A percentile compares a stretch with the other conserved stretches of the same genome.
These are phyloP conservation scores for Salix suchowensis DNA, from an alignment of 345 rosid genomes.

Conservation along the genomic window DNA sequence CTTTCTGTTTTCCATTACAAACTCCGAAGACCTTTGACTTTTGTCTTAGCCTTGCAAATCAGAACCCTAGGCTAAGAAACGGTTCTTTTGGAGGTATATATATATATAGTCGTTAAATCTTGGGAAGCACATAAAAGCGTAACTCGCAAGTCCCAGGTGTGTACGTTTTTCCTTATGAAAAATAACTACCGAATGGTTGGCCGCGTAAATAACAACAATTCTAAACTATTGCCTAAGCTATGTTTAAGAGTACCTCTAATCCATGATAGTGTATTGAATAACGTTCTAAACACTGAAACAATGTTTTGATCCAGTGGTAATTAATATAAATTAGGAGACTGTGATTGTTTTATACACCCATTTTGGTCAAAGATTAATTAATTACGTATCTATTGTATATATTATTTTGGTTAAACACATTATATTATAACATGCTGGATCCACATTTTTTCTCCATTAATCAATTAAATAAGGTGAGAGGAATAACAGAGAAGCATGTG, in stretches of 20 bases:
- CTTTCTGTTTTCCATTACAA: not conserved
- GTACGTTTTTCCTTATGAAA: not conserved
- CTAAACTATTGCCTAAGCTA: no score
- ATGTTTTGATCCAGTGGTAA: no score
- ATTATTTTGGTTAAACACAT: no score
- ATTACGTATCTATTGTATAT: not conserved
- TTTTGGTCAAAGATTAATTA: not conserved
- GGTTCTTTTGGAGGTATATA: not conserved
- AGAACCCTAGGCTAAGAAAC: not conserved
- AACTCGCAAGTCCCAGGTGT: no score
- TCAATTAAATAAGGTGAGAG: no score
- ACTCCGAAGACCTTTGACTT: not conserved
- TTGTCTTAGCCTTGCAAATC: not conserved
- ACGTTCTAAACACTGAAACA: no score
- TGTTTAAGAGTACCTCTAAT: no score
- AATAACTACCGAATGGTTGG: no score
- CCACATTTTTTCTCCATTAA: no score
- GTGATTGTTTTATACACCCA: not conserved
- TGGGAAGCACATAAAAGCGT: not conserved
- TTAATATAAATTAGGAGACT: not conserved
- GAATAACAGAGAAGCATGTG: not conserved
- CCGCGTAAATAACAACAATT: no score
- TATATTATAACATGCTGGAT: no score
- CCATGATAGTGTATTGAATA: not conserved
- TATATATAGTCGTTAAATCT: no score